phyloP scores from a whole-genome alignment of 371 early-diverging fungal genomes.

The Zancudomyces culisetae region DNA sequence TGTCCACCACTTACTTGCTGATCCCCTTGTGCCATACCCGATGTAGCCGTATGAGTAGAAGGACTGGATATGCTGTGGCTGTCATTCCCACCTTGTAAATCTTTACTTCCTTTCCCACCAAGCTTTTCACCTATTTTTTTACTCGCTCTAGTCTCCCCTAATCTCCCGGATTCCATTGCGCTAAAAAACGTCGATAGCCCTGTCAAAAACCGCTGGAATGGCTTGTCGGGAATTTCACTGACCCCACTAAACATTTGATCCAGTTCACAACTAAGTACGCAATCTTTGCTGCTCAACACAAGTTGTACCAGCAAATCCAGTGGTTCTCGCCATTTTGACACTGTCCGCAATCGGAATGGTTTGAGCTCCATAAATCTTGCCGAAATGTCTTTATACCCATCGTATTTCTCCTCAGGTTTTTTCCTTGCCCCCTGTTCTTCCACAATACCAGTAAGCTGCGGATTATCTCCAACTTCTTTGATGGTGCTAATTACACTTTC shows the following conservation, averaged over 20 bases:
- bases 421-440: not conserved
- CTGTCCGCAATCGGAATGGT: not conserved
- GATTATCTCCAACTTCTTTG: not conserved
- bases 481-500: not conserved
- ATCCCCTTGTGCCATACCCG: not conserved
- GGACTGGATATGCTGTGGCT: not conserved
- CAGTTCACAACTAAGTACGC: conserved; percentile 10
- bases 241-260: not conserved
- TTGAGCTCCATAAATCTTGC: not conserved
- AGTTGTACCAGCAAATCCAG: conserved; percentile 14
- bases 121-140: not conserved
- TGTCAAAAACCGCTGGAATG: not conserved
- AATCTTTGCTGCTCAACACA: conserved; percentile 9
- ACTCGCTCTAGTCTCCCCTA: not conserved
- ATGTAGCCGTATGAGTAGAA: not conserved
- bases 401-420: not conserved
- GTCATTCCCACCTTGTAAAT: not conserved
- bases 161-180: not conserved
- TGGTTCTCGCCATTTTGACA: conserved; percentile 10
- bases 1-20: not conserved
- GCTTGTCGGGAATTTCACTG: not conserved
- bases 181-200: not conserved
- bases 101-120: not conserved
- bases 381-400: not conserved
- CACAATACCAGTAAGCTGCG: no score